phyloP scores from a whole-genome alignment of 495 filamentous ascomycete species.

The Coniosporium apollinis region DNA sequence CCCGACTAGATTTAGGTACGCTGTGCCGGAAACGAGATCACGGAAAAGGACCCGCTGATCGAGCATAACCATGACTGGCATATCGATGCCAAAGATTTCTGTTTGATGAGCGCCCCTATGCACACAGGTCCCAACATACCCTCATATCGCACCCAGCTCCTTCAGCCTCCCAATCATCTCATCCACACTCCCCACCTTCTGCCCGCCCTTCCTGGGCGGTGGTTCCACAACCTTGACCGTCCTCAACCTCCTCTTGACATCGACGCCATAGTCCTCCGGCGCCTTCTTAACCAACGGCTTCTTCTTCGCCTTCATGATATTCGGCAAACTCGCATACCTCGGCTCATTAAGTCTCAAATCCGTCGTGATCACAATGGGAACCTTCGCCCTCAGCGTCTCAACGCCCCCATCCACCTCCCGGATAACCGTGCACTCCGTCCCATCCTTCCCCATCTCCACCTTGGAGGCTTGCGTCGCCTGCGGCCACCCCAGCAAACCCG shows the following conservation, averaged over 20 bases:
- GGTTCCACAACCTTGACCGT: constrained; percentile 74
- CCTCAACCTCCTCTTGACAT: constrained; percentile 61
- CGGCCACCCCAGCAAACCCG: constrained; percentile 76
- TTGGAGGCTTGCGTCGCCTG: constrained; percentile 87
- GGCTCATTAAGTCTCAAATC: constrained; percentile 93
- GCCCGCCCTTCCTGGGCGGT: constrained; percentile 72
- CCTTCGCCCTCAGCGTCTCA: constrained; percentile 66
- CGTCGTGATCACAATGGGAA: constrained; percentile 88
- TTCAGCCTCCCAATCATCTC: constrained; percentile 83
- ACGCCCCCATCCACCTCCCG: constrained; percentile 90
- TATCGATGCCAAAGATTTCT: no score
- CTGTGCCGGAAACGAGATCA: no score
- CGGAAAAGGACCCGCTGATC: no score
- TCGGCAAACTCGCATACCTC: constrained; percentile 83
- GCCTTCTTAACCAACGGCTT: constrained; percentile 89
- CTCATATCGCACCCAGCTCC: constrained; percentile 75
- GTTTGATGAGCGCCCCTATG: no score
- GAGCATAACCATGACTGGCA: no score
- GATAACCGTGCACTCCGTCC: constrained; percentile 48
- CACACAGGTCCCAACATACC: no score
- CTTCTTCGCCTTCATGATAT: constrained; percentile 99
- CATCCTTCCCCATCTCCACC: constrained; percentile 50
- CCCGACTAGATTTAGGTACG: no score
- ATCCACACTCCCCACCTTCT: constrained; percentile 94
- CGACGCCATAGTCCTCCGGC: constrained; percentile 61